Evolutionary conservation across 345 rosid species (phyloP), one percentile per base, ranked within the genome.

Genomic region (Sonneratia caseolaris): DNA sequence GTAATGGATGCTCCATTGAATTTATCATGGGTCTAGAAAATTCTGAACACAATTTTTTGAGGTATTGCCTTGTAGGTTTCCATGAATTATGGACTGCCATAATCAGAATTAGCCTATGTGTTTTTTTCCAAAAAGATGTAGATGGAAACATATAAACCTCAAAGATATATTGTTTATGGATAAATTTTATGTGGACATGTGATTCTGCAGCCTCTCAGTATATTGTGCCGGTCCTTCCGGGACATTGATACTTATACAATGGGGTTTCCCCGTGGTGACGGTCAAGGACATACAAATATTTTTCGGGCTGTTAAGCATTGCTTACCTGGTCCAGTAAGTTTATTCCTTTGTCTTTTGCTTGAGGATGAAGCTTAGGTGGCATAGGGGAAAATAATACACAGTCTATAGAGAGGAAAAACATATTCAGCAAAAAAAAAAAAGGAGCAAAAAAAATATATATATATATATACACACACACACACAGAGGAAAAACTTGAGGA

Each of bases 311-410:
- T 91, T 74, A 91, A 90, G 85, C 96, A 87, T 67, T 91, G 97
- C 84, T 77, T 94, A 75, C 98, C 97, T 78, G 98, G 98, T 57
- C 96, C 98, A 72, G 98, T 94, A 83, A 89, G 98, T 48, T 70
- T 70, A 27, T 71, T 68, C 24, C 64, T 72, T 78, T 21, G 70
- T 70, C 77, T 70, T 67, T 6, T 55, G 55, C 4, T 61, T 19
- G 14, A 35, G 37, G 32, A 56, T 56, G 59, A n/a, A 18, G 22
- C 56, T 27, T 18, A 3, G 38, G 27, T 67, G 42, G 47, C 27
- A 22, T n/a, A 57, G 15, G 1, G 59, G 59, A 53, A 22, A 5
- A 24, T 37, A 37, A 9, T 66, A 8, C 43, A 36, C 9, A 36
- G 4, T 13, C 69, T 66, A 16, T 6, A 16, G 0, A 27, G 32